Conservation (phyloP, 163 green algal species). For the Chloroidium sp. region DNA sequence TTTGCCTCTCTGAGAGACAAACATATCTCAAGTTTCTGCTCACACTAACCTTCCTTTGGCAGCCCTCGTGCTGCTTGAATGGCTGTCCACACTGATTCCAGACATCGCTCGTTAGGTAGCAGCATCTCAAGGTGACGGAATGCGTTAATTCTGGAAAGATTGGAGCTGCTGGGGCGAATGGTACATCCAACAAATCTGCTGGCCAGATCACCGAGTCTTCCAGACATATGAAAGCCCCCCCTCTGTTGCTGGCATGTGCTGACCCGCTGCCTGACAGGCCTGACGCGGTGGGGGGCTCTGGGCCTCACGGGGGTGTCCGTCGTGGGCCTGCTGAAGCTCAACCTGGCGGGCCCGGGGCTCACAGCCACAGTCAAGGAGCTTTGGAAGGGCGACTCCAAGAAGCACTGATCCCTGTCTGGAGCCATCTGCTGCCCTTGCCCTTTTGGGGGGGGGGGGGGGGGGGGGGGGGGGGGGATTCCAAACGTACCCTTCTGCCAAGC, state of each 20-base stretch:
- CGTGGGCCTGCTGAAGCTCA: slow-evolving; percentile 52
- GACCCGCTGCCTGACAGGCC: slow-evolving; percentile 2
- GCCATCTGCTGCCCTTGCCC: not conserved
- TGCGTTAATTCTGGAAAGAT: no score
- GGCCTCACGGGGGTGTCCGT: slow-evolving; percentile 32
- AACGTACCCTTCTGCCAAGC: not conserved
- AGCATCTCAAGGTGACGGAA: no score
- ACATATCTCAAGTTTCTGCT: not conserved
- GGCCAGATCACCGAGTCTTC: no score
- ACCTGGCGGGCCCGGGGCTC: slow-evolving; percentile 43
- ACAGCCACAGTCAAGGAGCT: slow-evolving; percentile 40
- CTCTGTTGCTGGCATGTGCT: no score
- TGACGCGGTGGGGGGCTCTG: slow-evolving; percentile 26
- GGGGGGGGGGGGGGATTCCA: no score
- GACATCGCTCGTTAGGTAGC: no score
- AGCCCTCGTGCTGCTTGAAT: not conserved
- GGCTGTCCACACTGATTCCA: no score
- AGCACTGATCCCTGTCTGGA: not conserved
- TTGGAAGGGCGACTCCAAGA: slow-evolving; percentile 12
- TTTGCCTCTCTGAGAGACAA: no score
- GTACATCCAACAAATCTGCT: no score
- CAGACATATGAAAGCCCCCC: not conserved
- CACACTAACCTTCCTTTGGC: not conserved
- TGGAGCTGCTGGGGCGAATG: no score
- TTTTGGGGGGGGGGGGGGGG: no score